A percentile compares a stretch with the other conserved stretches of the same genome.
These are phyloP conservation scores for Aspergillus fijiensis DNA, from an alignment of 2,329 filamentous ascomycete species.

Conservation along the genomic window DNA sequence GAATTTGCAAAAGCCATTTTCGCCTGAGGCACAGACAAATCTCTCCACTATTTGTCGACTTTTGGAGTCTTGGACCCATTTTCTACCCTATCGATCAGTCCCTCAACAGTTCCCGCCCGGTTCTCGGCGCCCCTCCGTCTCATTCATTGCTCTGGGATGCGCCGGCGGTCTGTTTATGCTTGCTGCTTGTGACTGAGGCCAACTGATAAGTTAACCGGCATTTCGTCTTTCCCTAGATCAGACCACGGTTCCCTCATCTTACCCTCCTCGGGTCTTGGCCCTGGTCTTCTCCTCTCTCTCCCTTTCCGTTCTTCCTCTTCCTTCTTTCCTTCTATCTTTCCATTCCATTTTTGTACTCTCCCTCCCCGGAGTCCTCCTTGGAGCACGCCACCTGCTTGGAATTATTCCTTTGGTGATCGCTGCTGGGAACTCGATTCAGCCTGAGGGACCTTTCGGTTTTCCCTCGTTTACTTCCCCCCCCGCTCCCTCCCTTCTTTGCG, in stretches of 20 bases:
- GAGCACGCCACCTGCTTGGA: background rate
- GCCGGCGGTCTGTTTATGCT: background rate
- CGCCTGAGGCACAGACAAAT: slow-evolving; percentile 6
- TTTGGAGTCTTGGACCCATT: too few species aligned
- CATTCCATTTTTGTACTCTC: slow-evolving; percentile 6
- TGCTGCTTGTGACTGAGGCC: background rate
- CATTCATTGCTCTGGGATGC: background rate
- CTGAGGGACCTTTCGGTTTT: slow-evolving; percentile 11
- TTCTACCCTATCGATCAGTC: background rate
- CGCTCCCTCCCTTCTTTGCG: slow-evolving; percentile 1
- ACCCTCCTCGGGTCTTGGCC: slow-evolving; percentile 3
- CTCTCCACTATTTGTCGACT: background rate
- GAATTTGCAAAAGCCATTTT: slow-evolving; percentile 9
- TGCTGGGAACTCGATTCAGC: slow-evolving; percentile 4
- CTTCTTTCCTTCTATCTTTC: slow-evolving; percentile 4
- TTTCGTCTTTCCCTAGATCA: slow-evolving; percentile 17
- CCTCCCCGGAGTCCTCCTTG: slow-evolving; percentile 3
- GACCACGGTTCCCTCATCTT: slow-evolving; percentile 19
- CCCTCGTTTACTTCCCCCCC: slow-evolving; percentile 4
- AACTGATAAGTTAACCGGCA: slow-evolving; percentile 7
- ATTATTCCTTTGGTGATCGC: slow-evolving; percentile 9
- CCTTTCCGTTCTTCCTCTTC: slow-evolving; percentile 6
- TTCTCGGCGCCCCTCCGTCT: slow-evolving; percentile 5
- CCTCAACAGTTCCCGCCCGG: slow-evolving; percentile 1
- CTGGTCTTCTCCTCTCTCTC: slow-evolving; percentile 8